Base-by-base conservation (phyloP, 768 basidiomycete species). In the Pisolithus orientalis region DNA sequence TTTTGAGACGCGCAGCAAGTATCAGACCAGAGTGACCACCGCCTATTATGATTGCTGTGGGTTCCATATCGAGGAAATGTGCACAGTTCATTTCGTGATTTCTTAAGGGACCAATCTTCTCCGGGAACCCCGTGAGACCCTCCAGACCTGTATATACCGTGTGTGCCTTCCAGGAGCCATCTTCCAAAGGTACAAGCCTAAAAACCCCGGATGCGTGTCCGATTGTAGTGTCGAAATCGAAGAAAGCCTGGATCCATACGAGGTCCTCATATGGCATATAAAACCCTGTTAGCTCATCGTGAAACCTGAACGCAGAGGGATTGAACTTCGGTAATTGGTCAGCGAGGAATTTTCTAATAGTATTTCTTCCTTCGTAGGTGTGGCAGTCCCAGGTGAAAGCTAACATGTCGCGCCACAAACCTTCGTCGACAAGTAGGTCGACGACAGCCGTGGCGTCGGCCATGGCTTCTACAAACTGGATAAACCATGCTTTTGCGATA, bases 11-110 rank as follows among this genome's bases (percentile, higher is more conserved):
- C 1, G 44, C 44, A 4, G 44, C 44, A 27, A 44, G 61, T 40
- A 75, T 79, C 27, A 91, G 67, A 1, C 87, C 89, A 55, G 76
- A 77, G 50, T 88, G 87, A 0, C 84, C 84, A 0, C 75, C 84
- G 11, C 84, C 83, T 17, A 85, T 68, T 24, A 87, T 69, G 28
- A 88, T 62, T 7, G 85, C 87, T 1, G 73, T 74, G 0, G 84
- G 84, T 32, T 76, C 72, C 6, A 57, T 61, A n/a, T 74, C 75
- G 28, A 64, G 66, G 56, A 83, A 83, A 24, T 76, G 72, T 5
- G 79, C 80, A 59, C 82, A 78, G 55, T 76, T 73, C 0, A 76
- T 69, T 17, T 69, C 53, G 1, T 52, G 58, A 53, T 73, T 64
- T 34, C 83, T 72, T 24, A 75, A 62, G 1, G 72, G 52, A 0